A percentile compares a stretch with the other conserved stretches of the same genome.
Conservation (phyloP, 371 early-diverging fungal species). For the Apophysomyces elegans region DNA sequence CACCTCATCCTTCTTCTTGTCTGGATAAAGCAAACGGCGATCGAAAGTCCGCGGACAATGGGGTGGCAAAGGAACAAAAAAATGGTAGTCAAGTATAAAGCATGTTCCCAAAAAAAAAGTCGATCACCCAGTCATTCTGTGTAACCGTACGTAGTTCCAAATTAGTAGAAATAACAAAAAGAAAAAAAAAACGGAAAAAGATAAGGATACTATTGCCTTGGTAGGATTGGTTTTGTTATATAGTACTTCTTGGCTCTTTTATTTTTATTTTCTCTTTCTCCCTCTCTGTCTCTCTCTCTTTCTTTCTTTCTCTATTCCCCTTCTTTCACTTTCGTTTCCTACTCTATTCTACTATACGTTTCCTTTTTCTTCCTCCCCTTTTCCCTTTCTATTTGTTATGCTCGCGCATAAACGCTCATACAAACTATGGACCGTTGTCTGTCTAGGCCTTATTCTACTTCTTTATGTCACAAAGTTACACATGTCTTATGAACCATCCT, state of each 20-base stretch:
- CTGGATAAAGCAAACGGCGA: not conserved
- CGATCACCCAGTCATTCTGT: not conserved
- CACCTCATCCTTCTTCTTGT: constrained; percentile 10
- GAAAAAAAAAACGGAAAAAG: not conserved
- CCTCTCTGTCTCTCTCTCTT: constrained; percentile 7
- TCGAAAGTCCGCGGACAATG: not conserved
- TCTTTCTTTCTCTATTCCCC: constrained; percentile 2
- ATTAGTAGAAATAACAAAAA: constrained; percentile 5
- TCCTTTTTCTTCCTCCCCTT: constrained; percentile 9
- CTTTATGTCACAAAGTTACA: not conserved
- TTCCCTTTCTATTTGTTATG: not conserved
- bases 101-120: not conserved
- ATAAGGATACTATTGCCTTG: constrained; percentile 1
- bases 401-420: constrained; percentile 8
- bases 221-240: constrained; percentile 8
- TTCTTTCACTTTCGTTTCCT: constrained; percentile 12
- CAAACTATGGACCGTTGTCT: constrained; percentile 3
- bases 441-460: constrained; percentile 2
- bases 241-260: constrained; percentile 7
- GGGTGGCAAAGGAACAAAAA: not conserved
- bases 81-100: constrained; percentile 11
- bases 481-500: not conserved
- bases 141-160: not conserved
- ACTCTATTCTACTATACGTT: not conserved
- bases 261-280: constrained; percentile 10